These are phyloP conservation scores for Boletus albobrunnescens DNA, from an alignment of 1,284 basidiomycete genomes.

Conservation along the genomic window DNA sequence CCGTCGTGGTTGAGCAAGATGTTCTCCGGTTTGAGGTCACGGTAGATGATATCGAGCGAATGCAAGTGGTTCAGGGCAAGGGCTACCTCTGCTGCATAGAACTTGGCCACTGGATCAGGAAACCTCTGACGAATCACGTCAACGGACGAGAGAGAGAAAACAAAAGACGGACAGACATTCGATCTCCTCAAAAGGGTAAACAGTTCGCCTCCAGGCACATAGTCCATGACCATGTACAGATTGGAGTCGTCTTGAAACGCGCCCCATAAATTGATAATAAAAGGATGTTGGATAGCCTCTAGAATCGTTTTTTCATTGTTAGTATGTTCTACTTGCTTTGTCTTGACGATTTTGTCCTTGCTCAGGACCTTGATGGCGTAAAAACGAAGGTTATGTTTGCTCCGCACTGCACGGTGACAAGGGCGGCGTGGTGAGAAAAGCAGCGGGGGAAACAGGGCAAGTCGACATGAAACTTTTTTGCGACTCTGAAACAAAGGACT, in stretches of 20 bases:
- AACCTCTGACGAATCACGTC: conserved; percentile 62
- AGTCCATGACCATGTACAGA: conserved; percentile 99
- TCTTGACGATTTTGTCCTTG: conserved; percentile 91
- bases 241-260: conserved; percentile 93
- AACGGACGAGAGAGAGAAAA: conserved; percentile 2
- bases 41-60: conserved; percentile 89
- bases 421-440: neutral
- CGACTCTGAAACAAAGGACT: conserved; percentile 25
- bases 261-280: conserved; percentile 98
- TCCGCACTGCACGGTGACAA: conserved; percentile 58
- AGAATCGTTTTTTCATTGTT: conserved; percentile 94
- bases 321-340: conserved; percentile 98
- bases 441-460: too few relatives aligned
- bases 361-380: conserved; percentile 93
- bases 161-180: conserved; percentile 53
- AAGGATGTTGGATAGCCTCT: conserved; percentile 87
- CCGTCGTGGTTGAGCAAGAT: conserved; percentile 91
- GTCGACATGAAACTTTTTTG: neutral
- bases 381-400: conserved; percentile 88
- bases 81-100: conserved; percentile 97
- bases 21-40: conserved; percentile 97
- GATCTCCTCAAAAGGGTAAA: conserved; percentile 89
- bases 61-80: conserved; percentile 94
- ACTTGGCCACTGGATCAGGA: conserved; percentile 97
- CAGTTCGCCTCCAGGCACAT: conserved; percentile 95